Evolutionary conservation across 768 basidiomycete species (phyloP).

Genomic region (Strobilomyces dryophilus): DNA sequence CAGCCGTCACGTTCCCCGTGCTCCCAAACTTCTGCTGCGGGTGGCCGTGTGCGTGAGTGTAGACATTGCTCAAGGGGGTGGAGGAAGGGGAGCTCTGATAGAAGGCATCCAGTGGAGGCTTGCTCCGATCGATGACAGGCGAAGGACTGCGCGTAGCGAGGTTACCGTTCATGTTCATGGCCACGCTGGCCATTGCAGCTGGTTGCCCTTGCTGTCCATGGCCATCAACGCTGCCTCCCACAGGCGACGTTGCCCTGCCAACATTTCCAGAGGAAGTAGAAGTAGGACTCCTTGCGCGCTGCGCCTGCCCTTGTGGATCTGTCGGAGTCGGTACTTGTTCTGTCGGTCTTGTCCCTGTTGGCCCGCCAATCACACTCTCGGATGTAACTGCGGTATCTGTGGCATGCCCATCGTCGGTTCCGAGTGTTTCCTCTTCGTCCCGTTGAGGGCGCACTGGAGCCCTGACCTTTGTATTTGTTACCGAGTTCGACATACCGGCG

Average conservation of each 20-base stretch:
- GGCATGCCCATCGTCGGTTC: conserved; percentile 47
- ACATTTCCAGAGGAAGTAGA: conserved; percentile 35
- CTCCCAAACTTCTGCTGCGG: conserved; percentile 42
- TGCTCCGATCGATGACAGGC: conserved; percentile 50
- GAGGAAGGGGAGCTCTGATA: conserved; percentile 38
- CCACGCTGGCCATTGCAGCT: conserved; percentile 52
- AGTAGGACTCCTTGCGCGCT: conserved; percentile 57
- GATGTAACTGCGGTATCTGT: conserved; percentile 44
- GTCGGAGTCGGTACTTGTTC: conserved; percentile 55
- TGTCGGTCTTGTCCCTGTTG: conserved; percentile 27
- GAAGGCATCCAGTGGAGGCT: conserved; percentile 60
- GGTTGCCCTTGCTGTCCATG: conserved; percentile 24
- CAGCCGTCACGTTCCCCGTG: conserved; percentile 66
- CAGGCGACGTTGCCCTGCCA: conserved; percentile 61
- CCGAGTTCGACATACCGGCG: conserved; percentile 3
- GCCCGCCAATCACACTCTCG: conserved; percentile 35
- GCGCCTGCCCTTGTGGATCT: conserved; percentile 32
- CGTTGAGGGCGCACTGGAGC: conserved; percentile 46
- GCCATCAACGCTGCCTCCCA: conserved; percentile 27
- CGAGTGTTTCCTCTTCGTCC: conserved; percentile 36
- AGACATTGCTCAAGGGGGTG: conserved; percentile 50
- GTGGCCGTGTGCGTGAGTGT: conserved; percentile 38
- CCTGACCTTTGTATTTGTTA: conserved; percentile 45
- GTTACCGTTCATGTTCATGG: conserved; percentile 47
- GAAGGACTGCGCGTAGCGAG: conserved; percentile 53